These are phyloP conservation scores for Cytospora schulzeri DNA, from an alignment of 2,329 filamentous ascomycete genomes.

Conservation along the genomic window DNA sequence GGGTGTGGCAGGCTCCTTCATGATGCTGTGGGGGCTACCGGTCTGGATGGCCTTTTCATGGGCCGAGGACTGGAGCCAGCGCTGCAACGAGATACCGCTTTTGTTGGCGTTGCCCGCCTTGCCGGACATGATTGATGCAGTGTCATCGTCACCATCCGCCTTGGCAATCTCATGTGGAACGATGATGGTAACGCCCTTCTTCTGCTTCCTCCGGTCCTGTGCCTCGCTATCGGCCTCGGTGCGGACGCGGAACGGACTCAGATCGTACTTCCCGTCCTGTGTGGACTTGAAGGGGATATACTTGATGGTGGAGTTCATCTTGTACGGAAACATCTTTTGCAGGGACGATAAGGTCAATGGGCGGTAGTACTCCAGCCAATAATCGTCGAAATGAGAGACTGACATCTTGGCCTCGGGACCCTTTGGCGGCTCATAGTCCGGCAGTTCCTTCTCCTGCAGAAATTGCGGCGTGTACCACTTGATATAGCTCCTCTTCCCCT, in stretches of 20 bases:
- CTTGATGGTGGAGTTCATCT: conserved; percentile 85
- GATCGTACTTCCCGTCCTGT: conserved; percentile 74
- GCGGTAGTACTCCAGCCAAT: conserved; percentile 96
- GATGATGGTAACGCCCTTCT: conserved; percentile 72
- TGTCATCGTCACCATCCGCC: conserved; percentile 42
- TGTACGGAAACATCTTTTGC: conserved; percentile 87
- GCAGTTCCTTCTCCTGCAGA: conserved; percentile 65
- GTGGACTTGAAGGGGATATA: conserved; percentile 77
- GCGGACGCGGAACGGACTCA: conserved; percentile 80
- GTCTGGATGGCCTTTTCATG: conserved; percentile 36
- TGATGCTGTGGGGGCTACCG: conserved; percentile 50
- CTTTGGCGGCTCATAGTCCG: conserved; percentile 45
- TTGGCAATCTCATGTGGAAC: conserved; percentile 54
- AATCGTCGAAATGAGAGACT: conserved; percentile 78
- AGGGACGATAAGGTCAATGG: conserved; percentile 87
- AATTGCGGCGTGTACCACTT: conserved; percentile 81
- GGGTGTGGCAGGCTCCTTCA: conserved; percentile 50
- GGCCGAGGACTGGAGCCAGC: conserved; percentile 59
- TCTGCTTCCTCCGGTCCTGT: conserved; percentile 61
- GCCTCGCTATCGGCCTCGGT: conserved; percentile 61
- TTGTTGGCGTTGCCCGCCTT: conserved; percentile 42
- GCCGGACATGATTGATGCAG: conserved; percentile 41
- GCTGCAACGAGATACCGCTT: conserved; percentile 58
- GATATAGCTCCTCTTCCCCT: conserved; percentile 72
- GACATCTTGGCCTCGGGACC: conserved; percentile 43